Conservation (phyloP, 192 early-diverging fungal species). For the Piromyces sp. region DNA sequence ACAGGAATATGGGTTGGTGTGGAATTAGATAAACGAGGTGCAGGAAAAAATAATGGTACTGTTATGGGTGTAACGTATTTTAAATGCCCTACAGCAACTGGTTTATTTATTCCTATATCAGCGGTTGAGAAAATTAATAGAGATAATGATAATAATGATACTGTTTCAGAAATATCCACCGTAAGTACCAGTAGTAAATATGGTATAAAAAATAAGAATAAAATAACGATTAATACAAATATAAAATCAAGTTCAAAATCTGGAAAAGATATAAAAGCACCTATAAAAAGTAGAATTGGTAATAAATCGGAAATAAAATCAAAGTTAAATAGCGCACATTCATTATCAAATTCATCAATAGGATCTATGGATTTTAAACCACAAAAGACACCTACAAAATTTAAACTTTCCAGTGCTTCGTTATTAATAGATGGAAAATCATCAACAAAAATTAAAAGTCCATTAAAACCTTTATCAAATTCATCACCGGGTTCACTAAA, state of each 20-base stretch:
- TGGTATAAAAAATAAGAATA: not conserved
- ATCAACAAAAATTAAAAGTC: not conserved
- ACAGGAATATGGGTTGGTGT: slow-evolving; percentile 64
- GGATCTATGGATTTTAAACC: not conserved
- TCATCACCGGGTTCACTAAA: not conserved
- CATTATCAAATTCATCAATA: not conserved
- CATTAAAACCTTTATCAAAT: not conserved
- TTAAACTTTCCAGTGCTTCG: not conserved
- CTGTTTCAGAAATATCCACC: not conserved
- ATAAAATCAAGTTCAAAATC: not conserved
- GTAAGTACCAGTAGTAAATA: not conserved
- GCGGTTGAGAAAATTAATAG: not conserved
- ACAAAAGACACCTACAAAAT: not conserved
- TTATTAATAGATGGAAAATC: not conserved
- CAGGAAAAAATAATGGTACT: slow-evolving; percentile 62
- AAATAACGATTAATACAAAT: not conserved
- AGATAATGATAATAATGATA: not conserved
- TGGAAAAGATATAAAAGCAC: not conserved
- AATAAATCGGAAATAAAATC: not conserved
- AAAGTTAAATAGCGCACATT: not conserved
- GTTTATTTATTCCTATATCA: slow-evolving; percentile 36
- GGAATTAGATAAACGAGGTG: slow-evolving; percentile 48
- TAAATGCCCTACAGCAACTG: slow-evolving; percentile 42
- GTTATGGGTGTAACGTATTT: slow-evolving; percentile 55
- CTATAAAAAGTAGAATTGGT: not conserved